phyloP scores from a whole-genome alignment of 2,329 filamentous ascomycete genomes.

The Dactylellina cionopaga region DNA sequence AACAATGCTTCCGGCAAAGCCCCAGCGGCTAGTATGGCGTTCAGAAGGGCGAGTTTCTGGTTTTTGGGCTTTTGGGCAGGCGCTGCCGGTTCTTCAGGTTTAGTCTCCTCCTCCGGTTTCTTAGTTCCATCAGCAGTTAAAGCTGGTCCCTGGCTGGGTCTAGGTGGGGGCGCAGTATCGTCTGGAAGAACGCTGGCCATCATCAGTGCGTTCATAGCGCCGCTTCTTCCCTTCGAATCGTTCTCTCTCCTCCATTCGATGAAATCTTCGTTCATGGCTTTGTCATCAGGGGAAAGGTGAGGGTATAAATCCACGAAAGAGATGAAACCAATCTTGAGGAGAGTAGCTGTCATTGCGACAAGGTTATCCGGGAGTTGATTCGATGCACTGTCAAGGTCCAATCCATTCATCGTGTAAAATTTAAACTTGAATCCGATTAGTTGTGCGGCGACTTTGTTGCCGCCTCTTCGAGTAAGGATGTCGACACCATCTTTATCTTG shows the following conservation, averaged over 20 bases:
- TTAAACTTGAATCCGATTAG: conserved; percentile 95
- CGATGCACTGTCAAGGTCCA: conserved; percentile 70
- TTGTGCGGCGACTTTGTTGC: conserved; percentile 92
- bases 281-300: conserved; percentile 88
- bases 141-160: conserved; percentile 65
- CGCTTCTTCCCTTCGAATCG: conserved; percentile 80
- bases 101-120: conserved; percentile 64
- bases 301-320: conserved; percentile 90
- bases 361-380: conserved; percentile 81
- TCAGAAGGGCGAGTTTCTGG: conserved; percentile 86
- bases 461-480: conserved; percentile 60
- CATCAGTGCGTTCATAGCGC: conserved; percentile 81
- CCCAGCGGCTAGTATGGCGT: conserved; percentile 86
- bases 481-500: conserved; percentile 65
- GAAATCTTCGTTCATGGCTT: conserved; percentile 74
- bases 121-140: conserved; percentile 67
- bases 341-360: conserved; percentile 86
- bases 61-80: conserved; percentile 68
- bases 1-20: conserved; percentile 92
- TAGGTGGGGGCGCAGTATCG: conserved; percentile 71
- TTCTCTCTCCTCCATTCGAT: conserved; percentile 77
- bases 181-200: conserved; percentile 88
- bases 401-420: conserved; percentile 80
- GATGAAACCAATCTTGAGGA: conserved; percentile 97
- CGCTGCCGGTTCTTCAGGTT: conserved; percentile 61